Base-by-base conservation (phyloP, 345 rosid species). In the Rhizophora mangle region DNA sequence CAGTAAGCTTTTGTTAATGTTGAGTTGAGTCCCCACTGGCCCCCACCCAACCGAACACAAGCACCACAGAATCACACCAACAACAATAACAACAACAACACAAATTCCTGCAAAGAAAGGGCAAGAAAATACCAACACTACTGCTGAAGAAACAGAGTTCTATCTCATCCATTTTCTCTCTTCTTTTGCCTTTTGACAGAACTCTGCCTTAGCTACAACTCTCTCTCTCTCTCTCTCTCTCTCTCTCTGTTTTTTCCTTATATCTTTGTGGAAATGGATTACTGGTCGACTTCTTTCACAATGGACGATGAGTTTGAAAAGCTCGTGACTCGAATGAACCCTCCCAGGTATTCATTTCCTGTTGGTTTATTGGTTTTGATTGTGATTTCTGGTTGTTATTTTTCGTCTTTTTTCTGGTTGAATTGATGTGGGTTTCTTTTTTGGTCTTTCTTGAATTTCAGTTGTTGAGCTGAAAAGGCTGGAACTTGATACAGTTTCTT, bases 281-380 rank as follows among this genome's bases (percentile, higher is more conserved):
- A 71, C 60, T 90, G 91, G 91, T 72, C 85, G 65, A 74, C 83
- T 62, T 71, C 89, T 67, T 53, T 86, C 51, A 8, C 84, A 3
- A 76, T 80, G 63, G 89, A 84, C 64, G 85, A 86, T 66, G 96
- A 90, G 76, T 88, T 83, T 71, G 84, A 85, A 83, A 90, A 90
- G 81, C 93, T 90, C 39, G 83, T 85, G 7, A 81, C 82, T 71
- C 83, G 93, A 47, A 86, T 90, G 87, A 90, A 90, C 80, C 96
- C 93, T 27, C 96, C 96, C 20, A 85, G 92, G 96, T 89, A 60
- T 34, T 59, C 36, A 15, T 43, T 62, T 67, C n/a, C 0, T 37
- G 16, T 39, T 19, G 1, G 19, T 57, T 49, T 55, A 49, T 67
- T 29, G 51, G 4, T 67, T 22, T 5, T 19, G 26, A 8, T 11